Base-by-base conservation (phyloP, 108 stramenopile genomes). In the Licmophora abbreviata region DNA sequence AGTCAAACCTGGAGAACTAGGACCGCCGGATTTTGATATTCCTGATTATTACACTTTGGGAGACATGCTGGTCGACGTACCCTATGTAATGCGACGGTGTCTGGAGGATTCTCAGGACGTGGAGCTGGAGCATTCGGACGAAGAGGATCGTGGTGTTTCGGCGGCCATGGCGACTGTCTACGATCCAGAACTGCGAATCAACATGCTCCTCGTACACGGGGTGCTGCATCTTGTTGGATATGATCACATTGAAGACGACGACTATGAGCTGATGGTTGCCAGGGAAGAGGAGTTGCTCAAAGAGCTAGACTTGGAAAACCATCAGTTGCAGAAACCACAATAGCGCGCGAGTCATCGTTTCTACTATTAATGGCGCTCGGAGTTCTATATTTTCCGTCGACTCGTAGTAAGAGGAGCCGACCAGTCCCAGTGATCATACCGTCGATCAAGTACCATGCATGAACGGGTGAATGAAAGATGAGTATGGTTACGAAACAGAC, bases 211-310 rank as follows among this genome's bases (percentile, higher is more conserved):
- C 12, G 78, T 95, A n/a, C 96, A 97, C 55, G 94, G 96, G 9
- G 77, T 97, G 81, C 62, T 95, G 11, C 96, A 97, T 66, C 63
- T 97, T 44, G 85, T 95, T 1, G 95, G 94, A 23, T 85, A 95
- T 55, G 96, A 97, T 70, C 96, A 97, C 61, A 85, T 87, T 46
- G 81, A 85, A 37, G 90, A 93, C 49, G 79, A 90, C 38, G 95
- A 96, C 41, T 96, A 88, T 64, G 83, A 94, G 60, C 59, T 73
- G 26, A 97, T 95, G 95, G 90, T 90, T 20, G 43, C 42, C 40
- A 49, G 54, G 46, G 95, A 97, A 48, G 94, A 95, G 56, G 63
- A 78, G 52, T 64, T 97, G 11, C 44, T 96, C 35, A 58, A 61
- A 14, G 77, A 82, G 41, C 59, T 88, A 5, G 18, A 40, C 15